Base-by-base conservation (phyloP, 2,329 filamentous ascomycete genomes). In the Hypoxylon sp. region DNA sequence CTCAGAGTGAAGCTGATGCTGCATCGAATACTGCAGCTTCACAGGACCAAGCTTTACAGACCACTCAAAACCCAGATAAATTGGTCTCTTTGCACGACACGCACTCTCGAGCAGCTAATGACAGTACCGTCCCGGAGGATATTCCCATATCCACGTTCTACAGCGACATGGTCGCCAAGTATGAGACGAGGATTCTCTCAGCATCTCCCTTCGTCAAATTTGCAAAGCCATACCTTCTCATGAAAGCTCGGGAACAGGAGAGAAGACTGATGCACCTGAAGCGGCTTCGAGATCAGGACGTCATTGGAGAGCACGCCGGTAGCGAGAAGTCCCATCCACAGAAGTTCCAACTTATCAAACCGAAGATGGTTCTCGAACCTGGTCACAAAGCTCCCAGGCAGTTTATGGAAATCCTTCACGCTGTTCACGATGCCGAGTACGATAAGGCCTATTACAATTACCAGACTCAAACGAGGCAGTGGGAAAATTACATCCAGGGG, bases 131-230 rank as follows among this genome's bases (percentile, higher is more conserved):
- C 3, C 88, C 88, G 3, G 90, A 94, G 66, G 89, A 94, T 71
- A 81, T 91, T 35, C 90, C 91, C 1, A 90, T 92, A 79, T 91
- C 94, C 2, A 96, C 91, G 0, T 97, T 93, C 70, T 98, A 98
- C 72, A 93, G 93, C 71, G 92, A 97, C 71, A 91, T 97, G 83
- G 92, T 98, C 31, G 88, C 92, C 55, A 94, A 96, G 68, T 92
- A 96, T 69, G 87, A 96, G 69, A 97, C 92, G 4, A 96, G 94
- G 70, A 89, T 99, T 40, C 79, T 99, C 4, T 99, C 96, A 1
- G 92, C 92, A 1, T 99, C 95, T 0, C 95, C 95, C 0, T 98
- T 97, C 71, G 95, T 99, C 64, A 94, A 92, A 69, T 99, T 98
- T 70, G 89, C 90, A 63, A 92, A 95, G 70, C 95, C 95, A 0